Conservation (phyloP, 78 protist species). For the Dictyostelium firmibasis region DNA sequence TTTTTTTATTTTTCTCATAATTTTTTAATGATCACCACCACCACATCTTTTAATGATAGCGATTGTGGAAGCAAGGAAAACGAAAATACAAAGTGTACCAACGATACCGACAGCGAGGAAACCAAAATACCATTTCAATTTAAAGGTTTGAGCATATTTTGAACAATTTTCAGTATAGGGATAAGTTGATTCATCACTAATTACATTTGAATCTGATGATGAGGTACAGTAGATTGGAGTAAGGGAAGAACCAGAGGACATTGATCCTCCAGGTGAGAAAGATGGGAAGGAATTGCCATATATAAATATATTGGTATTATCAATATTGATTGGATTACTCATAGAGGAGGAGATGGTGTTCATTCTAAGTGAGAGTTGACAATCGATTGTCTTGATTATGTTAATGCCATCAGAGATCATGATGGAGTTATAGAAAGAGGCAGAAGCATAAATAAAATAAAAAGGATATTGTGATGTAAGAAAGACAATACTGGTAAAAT, state of each 20-base stretch:
- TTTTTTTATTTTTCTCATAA: neutral
- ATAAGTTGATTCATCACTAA: neutral
- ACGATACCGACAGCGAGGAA: neutral
- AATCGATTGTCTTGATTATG: neutral
- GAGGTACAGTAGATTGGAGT: neutral
- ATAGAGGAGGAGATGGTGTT: neutral
- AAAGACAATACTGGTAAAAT: neutral
- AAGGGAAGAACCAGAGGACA: neutral
- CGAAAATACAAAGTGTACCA: neutral
- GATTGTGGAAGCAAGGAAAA: neutral
- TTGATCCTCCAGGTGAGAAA: neutral
- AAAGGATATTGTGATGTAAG: neutral
- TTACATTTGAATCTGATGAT: neutral
- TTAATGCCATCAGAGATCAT: no score
- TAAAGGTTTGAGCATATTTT: neutral
- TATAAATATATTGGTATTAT: neutral
- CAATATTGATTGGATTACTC: neutral
- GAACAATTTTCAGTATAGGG: neutral
- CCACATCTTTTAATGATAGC: neutral
- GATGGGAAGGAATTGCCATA: neutral
- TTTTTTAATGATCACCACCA: neutral
- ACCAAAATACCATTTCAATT: neutral
- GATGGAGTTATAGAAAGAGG: neutral
- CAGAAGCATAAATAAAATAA: neutral
- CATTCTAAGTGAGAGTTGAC: neutral